Base-by-base conservation (phyloP, 2,329 filamentous ascomycete species). In the Ceratocystiopsis minuta region DNA sequence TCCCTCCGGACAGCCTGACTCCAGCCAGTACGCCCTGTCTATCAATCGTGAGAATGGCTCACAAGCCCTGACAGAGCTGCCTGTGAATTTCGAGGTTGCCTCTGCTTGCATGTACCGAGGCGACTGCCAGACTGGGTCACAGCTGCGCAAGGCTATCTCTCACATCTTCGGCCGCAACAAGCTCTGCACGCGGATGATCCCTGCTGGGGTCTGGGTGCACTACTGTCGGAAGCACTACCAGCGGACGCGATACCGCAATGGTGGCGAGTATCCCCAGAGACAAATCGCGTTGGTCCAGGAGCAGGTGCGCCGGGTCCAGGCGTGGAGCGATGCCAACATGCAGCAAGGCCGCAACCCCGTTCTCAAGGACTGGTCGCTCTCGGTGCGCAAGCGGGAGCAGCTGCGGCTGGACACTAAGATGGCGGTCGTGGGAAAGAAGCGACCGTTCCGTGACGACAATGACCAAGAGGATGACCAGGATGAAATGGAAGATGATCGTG, bases 151-250 rank as follows among this genome's bases (percentile, higher is more conserved):
- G 59, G 75, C 79, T 6, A 79, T 88, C 45, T 85, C 80, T 0
- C 81, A 90, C 53, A 71, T 87, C 43, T 88, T 88, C 50, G 83
- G 83, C 17, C 73, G 84, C 34, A 90, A 90, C 64, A 90, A 90
- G 59, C 66, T 71, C 9, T 79, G 75, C 52, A 90, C 83, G 1
- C 69, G 78, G 32, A 65, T 67, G 37, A 82, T 90, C 39, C 80
- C 80, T 0, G 60, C 70, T 6, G 59, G 71, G 17, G 70, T 83
- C 2, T 88, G 81, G 81, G 73, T 84, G 0, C 73, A 79, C 52
- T 79, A 74, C 54, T 90, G 84, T 56, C 73, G 83, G 33, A 87
- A 87, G 54, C 80, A 87, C 53, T 90, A 90, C 55, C 84, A 90
- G 58, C 73, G 82, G 7, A 70, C 68, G 36, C 67, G 78, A 0